Conservation (phyloP, 2,329 filamentous ascomycete species). For the Sporothrix phasma region DNA sequence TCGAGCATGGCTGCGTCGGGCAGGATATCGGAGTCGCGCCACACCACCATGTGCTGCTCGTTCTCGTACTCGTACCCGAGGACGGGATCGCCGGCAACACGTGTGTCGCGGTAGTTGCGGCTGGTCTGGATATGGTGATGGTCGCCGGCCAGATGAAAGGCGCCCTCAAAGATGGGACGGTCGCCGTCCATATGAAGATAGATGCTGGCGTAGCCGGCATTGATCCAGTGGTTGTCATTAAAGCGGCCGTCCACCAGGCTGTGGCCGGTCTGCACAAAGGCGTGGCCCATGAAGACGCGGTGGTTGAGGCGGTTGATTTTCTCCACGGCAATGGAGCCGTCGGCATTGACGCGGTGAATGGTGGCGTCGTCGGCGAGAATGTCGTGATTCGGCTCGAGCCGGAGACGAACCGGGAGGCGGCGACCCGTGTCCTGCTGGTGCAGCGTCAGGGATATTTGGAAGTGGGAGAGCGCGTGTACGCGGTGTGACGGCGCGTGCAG, state of each 20-base stretch:
- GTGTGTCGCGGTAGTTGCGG: constrained; percentile 63
- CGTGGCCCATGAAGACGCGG: constrained; percentile 72
- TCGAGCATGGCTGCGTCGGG: constrained; percentile 31
- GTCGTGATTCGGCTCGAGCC: constrained; percentile 83
- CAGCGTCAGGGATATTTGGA: constrained; percentile 75
- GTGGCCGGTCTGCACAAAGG: constrained; percentile 56
- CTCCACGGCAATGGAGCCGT: constrained; percentile 64
- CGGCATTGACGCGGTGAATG: constrained; percentile 59
- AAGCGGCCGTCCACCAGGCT: constrained; percentile 44
- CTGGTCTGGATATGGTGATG: constrained; percentile 79
- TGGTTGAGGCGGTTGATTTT: constrained; percentile 62
- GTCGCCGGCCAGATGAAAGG: constrained; percentile 70
- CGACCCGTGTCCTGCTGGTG: constrained; percentile 45
- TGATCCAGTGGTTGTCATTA: constrained; percentile 51
- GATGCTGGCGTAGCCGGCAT: constrained; percentile 80
- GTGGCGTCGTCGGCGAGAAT: constrained; percentile 68
- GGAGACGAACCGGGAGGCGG: constrained; percentile 62
- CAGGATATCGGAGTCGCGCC: constrained; percentile 78
- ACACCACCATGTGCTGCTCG: constrained; percentile 79
- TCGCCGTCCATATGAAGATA: constrained; percentile 66
- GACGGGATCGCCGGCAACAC: constrained; percentile 60
- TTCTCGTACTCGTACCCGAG: constrained; percentile 40
- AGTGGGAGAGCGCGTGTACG: constrained; percentile 69
- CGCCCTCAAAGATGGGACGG: constrained; percentile 77
- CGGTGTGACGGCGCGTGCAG: constrained; percentile 72